These are phyloP conservation scores for Cucumis melo DNA, from an alignment of 306 rosid genomes.

Conservation along the genomic window DNA sequence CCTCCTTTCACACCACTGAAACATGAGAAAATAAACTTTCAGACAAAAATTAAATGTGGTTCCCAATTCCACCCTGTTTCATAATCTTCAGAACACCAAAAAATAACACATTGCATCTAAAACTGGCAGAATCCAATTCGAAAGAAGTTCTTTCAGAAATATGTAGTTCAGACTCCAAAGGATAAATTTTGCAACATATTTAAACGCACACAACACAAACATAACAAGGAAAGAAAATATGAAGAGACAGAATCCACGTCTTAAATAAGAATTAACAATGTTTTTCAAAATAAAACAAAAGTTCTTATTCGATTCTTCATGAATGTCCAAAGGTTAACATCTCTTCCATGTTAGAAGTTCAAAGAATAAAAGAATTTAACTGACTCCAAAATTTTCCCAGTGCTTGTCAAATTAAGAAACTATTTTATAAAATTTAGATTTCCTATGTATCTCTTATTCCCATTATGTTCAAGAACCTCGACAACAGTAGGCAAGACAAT, in stretches of 20 bases:
- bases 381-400: background rate
- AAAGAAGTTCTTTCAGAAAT: constrained; percentile 1
- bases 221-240: background rate
- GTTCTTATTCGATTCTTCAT: background rate
- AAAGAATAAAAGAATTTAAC: background rate
- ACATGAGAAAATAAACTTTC: constrained; percentile 13
- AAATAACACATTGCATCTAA: constrained; percentile 1
- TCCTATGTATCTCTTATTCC: background rate
- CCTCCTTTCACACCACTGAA: constrained; percentile 90
- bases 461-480: background rate
- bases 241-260: background rate
- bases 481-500: background rate
- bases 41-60: background rate
- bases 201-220: background rate
- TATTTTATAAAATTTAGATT: background rate
- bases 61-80: background rate
- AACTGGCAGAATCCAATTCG: background rate
- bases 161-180: background rate
- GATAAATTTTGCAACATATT: background rate
- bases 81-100: background rate
- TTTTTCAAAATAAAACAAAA: background rate
- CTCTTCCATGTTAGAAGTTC: background rate
- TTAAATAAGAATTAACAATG: background rate
- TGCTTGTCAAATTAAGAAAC: background rate
- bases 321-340: background rate